Conservation (phyloP, 768 basidiomycete genomes). For the Kondoa subrosea region DNA sequence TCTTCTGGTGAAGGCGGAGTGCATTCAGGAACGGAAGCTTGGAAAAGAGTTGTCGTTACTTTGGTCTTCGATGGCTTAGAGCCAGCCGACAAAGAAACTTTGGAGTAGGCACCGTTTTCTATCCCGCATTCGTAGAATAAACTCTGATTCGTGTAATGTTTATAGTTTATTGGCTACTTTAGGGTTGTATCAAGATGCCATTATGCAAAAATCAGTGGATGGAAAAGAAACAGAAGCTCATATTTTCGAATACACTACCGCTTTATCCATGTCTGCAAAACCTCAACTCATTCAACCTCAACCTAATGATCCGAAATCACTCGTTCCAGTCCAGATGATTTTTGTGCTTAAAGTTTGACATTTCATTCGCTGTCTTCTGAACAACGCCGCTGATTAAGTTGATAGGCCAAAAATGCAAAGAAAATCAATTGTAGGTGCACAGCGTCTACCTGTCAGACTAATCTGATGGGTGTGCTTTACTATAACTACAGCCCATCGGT, state of each 20-base stretch:
- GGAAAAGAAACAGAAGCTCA: constrained; percentile 58
- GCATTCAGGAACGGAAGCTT: constrained; percentile 33
- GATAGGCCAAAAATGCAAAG: constrained; percentile 52
- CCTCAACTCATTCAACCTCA: constrained; percentile 83
- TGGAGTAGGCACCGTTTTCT: constrained; percentile 23
- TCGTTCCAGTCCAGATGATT: constrained; percentile 45
- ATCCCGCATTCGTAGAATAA: no score
- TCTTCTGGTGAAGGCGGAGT: constrained; percentile 49
- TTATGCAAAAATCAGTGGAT: constrained; percentile 29
- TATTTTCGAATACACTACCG: constrained; percentile 97
- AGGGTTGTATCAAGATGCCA: constrained; percentile 29
- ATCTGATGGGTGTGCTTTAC: neutral
- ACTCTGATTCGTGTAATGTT: neutral
- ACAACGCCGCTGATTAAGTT: neutral
- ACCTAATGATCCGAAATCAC: constrained; percentile 71
- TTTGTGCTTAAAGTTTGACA: constrained; percentile 33
- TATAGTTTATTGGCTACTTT: constrained; percentile 36
- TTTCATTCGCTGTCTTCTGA: neutral
- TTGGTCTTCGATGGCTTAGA: constrained; percentile 49
- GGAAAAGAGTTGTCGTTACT: constrained; percentile 57
- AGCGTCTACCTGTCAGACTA: neutral
- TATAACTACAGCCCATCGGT: constrained; percentile 53
- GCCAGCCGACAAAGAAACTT: constrained; percentile 64
- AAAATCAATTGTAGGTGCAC: constrained; percentile 52
- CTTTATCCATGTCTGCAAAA: constrained; percentile 76